These are phyloP conservation scores for Neonectria magnoliae DNA, from an alignment of 2,329 filamentous ascomycete genomes.

Conservation along the genomic window DNA sequence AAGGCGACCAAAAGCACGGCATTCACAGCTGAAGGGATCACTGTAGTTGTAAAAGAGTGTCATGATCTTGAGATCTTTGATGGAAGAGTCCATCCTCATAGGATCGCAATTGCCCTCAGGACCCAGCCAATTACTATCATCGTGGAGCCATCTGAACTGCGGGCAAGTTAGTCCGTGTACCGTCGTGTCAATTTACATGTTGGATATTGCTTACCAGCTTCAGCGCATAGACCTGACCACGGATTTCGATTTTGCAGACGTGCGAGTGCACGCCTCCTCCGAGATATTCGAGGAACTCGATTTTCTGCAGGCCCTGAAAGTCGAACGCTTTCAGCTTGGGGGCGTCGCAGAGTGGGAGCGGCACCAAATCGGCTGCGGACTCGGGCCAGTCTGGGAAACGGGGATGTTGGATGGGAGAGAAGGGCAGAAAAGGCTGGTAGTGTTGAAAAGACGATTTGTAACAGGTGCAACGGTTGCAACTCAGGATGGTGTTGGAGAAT, in stretches of 20 bases:
- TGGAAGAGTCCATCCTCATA: background rate
- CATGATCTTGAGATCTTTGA: slow-evolving; percentile 12
- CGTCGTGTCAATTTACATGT: background rate
- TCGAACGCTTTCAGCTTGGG: slow-evolving; percentile 9
- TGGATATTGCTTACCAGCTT: slow-evolving; percentile 6
- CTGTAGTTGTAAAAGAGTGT: slow-evolving; percentile 28
- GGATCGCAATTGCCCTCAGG: background rate
- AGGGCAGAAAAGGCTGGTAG: background rate
- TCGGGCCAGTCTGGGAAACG: background rate
- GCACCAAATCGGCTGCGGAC: background rate
- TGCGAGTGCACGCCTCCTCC: background rate
- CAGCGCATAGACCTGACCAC: background rate
- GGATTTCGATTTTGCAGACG: slow-evolving; percentile 4
- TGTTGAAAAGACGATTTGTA: background rate
- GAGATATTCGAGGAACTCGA: slow-evolving; percentile 1
- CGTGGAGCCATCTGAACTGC: background rate
- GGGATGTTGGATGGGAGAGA: background rate
- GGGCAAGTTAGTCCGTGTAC: background rate
- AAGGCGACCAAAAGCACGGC: slow-evolving; percentile 43
- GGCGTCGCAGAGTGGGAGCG: background rate
- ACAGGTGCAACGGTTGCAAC: background rate
- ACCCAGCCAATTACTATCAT: background rate
- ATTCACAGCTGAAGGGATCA: slow-evolving; percentile 41
- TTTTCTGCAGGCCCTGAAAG: slow-evolving; percentile 3
- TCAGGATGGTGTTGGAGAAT: background rate